Percentiles rank a stretch among this genome's conserved stretches.
Conservation (phyloP, 805 yeast species). For the Candida insectalens region DNA sequence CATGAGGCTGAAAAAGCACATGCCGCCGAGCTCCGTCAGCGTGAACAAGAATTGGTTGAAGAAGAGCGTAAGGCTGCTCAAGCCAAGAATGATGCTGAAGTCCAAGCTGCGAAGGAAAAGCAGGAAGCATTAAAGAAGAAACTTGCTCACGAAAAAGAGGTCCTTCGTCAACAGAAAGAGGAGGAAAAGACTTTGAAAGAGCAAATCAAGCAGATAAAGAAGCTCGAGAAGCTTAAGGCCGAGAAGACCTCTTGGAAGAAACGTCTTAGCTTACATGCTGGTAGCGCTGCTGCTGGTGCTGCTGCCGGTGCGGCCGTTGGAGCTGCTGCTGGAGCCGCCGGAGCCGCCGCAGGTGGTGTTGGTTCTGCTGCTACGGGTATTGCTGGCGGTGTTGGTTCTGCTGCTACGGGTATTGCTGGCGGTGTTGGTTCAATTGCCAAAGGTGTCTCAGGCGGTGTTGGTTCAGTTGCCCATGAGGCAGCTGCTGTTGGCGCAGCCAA, state of each 20-base stretch:
- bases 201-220: conserved; percentile 31
- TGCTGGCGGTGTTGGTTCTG: conserved; percentile 14
- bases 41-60: conserved; percentile 22
- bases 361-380: conserved; percentile 3
- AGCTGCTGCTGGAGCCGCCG: conserved; percentile 12
- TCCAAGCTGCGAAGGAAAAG: conserved; percentile 26
- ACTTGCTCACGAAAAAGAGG: conserved; percentile 22
- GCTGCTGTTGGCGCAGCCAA: conserved; percentile 21
- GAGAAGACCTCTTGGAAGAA: conserved; percentile 23
- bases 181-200: conserved; percentile 25
- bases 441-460: conserved; percentile 18
- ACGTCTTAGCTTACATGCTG: conserved; percentile 3
- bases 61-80: conserved; percentile 25
- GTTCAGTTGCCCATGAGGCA: conserved; percentile 8
- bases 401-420: conserved; percentile 11
- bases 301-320: conserved; percentile 8
- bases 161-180: conserved; percentile 16
- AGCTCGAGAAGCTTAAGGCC: conserved; percentile 27
- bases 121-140: conserved; percentile 17
- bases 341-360: conserved; percentile 10
- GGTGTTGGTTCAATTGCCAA: conserved; percentile 21
- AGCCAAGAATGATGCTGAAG: conserved; percentile 17
- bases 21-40: conserved; percentile 15
- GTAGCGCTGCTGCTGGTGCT: conserved; percentile 20
- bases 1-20: conserved; percentile 13